phyloP scores from a whole-genome alignment of 768 basidiomycete genomes.

The Phlegmacium glaucopus region DNA sequence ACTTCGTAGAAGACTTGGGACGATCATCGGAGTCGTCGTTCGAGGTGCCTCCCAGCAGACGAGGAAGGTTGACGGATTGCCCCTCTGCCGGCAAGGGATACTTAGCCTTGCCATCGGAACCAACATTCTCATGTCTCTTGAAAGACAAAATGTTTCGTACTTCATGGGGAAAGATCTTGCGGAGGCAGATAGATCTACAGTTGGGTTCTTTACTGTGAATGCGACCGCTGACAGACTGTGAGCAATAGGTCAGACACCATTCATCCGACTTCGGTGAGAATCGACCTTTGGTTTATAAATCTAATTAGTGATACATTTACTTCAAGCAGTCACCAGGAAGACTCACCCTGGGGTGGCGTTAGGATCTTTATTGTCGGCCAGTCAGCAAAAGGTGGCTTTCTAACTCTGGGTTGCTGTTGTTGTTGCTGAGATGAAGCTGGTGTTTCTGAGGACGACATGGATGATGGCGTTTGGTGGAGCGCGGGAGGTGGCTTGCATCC shows the following conservation, averaged over 20 bases:
- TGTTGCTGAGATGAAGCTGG: constrained; percentile 21
- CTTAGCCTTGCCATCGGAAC: constrained; percentile 43
- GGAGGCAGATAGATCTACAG: constrained; percentile 60
- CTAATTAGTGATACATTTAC: constrained; percentile 1
- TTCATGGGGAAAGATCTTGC: constrained; percentile 66
- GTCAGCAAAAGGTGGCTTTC: constrained; percentile 39
- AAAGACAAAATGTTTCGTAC: constrained; percentile 48
- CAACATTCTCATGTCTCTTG: constrained; percentile 40
- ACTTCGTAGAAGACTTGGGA: constrained; percentile 37
- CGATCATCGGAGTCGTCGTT: constrained; percentile 31
- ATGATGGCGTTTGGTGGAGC: no score
- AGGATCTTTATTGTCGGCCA: constrained; percentile 55
- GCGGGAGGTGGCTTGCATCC: no score
- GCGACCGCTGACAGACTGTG: constrained; percentile 54
- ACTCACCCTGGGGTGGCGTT: constrained; percentile 46
- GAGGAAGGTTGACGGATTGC: constrained; percentile 46
- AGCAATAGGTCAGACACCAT: constrained; percentile 61
- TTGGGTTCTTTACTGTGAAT: constrained; percentile 46
- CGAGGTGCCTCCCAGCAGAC: constrained; percentile 40
- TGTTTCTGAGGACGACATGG: constrained; percentile 30
- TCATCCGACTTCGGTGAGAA: constrained; percentile 61
- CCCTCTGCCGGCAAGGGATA: constrained; percentile 69
- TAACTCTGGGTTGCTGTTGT: constrained; percentile 28
- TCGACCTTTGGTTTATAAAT: constrained; percentile 34
- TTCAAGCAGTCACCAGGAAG: not conserved